Evolutionary conservation across 208 protist species (phyloP), one percentile per base, ranked within the genome.

Genomic region (Leishmania tarentolae): DNA sequence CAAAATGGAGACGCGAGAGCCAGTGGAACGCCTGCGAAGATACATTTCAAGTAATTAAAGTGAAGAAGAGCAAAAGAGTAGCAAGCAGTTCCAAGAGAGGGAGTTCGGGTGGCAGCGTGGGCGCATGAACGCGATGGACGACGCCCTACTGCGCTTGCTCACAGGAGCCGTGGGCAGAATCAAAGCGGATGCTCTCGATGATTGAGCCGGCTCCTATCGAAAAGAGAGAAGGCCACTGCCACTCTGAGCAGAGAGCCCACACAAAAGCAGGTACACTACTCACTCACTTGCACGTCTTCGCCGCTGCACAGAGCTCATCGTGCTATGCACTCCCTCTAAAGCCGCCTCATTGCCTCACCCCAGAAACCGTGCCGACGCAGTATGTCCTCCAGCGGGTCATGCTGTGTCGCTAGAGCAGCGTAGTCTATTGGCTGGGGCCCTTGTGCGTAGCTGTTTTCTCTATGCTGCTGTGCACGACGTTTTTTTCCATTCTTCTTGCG

Each of bases 291-390:
- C 31, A 71, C 40, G 40, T 46, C 15, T 42, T 7, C n/a, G 11
- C 59, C 8, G n/a, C 59, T 35, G 11, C 11, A 65, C 17, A 65
- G 28, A 65, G n/a, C 6, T 50, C 3, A 2, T 31, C 35, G 7
- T 46, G 6, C 19, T 72, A n/a, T 42, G 8, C 19, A 19, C 44
- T 17, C 8, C 42, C 42, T 24, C 42, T 72, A 53, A 3, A n/a
- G 80, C 24, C 80, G 47, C n/a, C n/a, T 79, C 40, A 71, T 80
- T 46, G 73, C 2, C 78, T 88, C 86, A 3, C 86, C 86, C 86
- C 86, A 88, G 80, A 88, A 88, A 1, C 86, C 86, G 42, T 88
- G 86, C 3, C 76, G 80, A 24, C 74, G 35, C 17, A 88, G 82
- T 42, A 88, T 35, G 47, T 88, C 76, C 35, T 71, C 73, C n/a